These are phyloP conservation scores for Medicago ruthenica DNA, from an alignment of 306 rosid genomes.

Conservation along the genomic window DNA sequence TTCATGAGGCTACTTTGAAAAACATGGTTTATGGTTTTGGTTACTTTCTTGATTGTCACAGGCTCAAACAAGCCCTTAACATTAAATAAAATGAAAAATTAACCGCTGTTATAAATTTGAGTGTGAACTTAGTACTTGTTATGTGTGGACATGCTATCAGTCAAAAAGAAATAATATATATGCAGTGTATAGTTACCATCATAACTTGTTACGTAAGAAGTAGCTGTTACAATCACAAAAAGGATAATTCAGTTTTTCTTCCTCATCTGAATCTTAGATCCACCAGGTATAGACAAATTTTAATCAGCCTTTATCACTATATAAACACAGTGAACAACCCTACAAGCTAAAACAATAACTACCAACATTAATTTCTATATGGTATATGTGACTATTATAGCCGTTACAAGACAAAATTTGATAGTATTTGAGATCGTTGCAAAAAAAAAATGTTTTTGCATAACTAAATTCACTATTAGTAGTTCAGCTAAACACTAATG, in stretches of 20 bases:
- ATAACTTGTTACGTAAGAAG: too few species aligned
- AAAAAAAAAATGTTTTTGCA: not conserved
- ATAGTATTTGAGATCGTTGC: not conserved
- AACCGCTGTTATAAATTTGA: not conserved
- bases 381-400: too few species aligned
- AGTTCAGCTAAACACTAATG: not conserved
- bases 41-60: constrained; percentile 63
- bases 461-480: not conserved
- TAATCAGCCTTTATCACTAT: too few species aligned
- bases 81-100: not conserved
- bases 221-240: too few species aligned
- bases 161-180: too few species aligned
- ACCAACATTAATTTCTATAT: too few species aligned
- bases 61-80: constrained; percentile 35
- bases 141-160: not conserved
- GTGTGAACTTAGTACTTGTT: not conserved
- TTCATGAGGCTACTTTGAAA: constrained; percentile 77
- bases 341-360: too few species aligned
- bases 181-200: too few species aligned
- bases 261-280: too few species aligned
- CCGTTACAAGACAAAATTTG: not conserved
- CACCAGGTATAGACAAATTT: too few species aligned
- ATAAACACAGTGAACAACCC: too few species aligned
- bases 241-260: too few species aligned
- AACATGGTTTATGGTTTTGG: constrained; percentile 76